Percentiles rank a stretch among this genome's conserved stretches.
Conservation (phyloP, 306 rosid genomes). For the Inga laurina region DNA sequence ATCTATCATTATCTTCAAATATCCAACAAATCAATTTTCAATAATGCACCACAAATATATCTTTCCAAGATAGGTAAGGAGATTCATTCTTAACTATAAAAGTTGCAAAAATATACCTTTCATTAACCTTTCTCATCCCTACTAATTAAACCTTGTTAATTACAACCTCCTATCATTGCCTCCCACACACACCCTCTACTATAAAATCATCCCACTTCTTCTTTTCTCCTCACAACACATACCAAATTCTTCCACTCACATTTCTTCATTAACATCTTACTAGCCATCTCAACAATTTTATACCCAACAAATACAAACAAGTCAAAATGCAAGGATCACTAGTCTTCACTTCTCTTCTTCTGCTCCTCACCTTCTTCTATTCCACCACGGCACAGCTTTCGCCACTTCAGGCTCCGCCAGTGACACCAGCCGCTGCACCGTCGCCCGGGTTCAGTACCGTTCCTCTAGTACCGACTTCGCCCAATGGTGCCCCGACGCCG, state of each 20-base stretch:
- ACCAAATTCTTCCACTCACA: background rate
- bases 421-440: slow-evolving; percentile 27
- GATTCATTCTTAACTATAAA: background rate
- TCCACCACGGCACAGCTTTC: slow-evolving; percentile 42
- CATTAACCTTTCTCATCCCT: background rate
- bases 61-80: background rate
- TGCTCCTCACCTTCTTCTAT: slow-evolving; percentile 32
- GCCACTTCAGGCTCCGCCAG: slow-evolving; percentile 47
- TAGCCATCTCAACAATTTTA: background rate
- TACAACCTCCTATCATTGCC: background rate
- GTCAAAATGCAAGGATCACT: slow-evolving; percentile 40
- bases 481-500: slow-evolving; percentile 50
- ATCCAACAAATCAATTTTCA: background rate
- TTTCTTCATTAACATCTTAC: background rate
- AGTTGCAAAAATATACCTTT: background rate
- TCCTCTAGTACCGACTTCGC: slow-evolving; percentile 43
- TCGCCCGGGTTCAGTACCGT: slow-evolving; percentile 43
- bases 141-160: background rate
- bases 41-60: background rate
- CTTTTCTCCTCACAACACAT: background rate
- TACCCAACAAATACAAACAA: background rate
- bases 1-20: background rate
- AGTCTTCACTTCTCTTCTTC: slow-evolving; percentile 35
- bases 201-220: background rate
- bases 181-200: background rate